phyloP scores from a whole-genome alignment of 176 grass and related monocot species.

The Chloris gayana region DNA sequence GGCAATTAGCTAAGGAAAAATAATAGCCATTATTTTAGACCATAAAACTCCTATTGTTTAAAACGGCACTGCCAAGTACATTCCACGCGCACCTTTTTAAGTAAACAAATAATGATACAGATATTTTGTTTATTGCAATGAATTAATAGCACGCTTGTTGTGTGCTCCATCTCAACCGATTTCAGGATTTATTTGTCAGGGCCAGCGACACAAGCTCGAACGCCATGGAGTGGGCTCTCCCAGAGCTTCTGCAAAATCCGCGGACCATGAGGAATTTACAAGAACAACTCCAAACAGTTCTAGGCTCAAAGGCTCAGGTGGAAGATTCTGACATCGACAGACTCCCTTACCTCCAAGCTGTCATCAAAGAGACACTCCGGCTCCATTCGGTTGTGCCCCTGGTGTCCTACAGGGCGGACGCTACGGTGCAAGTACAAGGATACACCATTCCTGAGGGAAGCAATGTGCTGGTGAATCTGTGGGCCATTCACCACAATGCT shows the following conservation, averaged over 20 bases:
- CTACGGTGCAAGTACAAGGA: constrained; percentile 12
- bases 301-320: not conserved
- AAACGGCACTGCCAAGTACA: too few relatives aligned
- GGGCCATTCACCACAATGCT: constrained; percentile 42
- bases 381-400: not conserved
- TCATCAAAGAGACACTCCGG: not conserved
- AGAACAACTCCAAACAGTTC: not conserved
- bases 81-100: too few relatives aligned
- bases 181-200: constrained; percentile 31
- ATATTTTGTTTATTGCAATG: too few relatives aligned
- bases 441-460: constrained; percentile 30
- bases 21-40: too few relatives aligned
- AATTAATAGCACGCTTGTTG: too few relatives aligned
- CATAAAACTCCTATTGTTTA: too few relatives aligned
- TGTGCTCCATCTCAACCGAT: not conserved
- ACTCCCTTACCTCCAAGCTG: constrained; percentile 39
- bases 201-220: constrained; percentile 28
- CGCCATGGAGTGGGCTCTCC: constrained; percentile 29
- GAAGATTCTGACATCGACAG: constrained; percentile 16
- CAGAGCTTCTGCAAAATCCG: constrained; percentile 3
- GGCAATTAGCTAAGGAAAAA: too few relatives aligned
- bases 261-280: not conserved
- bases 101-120: too few relatives aligned
- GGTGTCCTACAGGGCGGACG: not conserved
- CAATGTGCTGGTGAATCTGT: constrained; percentile 36